These are phyloP conservation scores for Astragalus glycyphyllos DNA, from an alignment of 306 rosid genomes.

Conservation along the genomic window DNA sequence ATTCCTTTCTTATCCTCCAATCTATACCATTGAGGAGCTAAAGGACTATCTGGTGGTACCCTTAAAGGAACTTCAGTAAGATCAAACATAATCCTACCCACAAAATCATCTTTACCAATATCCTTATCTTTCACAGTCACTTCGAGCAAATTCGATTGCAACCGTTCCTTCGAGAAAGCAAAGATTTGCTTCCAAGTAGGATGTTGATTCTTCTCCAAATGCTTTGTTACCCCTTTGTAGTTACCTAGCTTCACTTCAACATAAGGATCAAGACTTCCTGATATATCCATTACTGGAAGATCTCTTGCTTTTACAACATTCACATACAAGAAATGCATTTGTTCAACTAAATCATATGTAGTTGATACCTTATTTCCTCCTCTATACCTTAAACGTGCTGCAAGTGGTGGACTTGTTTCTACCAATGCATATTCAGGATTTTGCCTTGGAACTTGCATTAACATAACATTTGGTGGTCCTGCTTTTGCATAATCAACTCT, in stretches of 20 bases:
- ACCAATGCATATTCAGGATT: constrained; percentile 78
- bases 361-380: constrained; percentile 75
- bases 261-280: constrained; percentile 95
- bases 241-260: constrained; percentile 94
- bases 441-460: constrained; percentile 67
- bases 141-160: constrained; percentile 80
- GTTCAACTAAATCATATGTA: constrained; percentile 92
- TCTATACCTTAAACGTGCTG: constrained; percentile 67
- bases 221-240: constrained; percentile 80
- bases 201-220: constrained; percentile 82
- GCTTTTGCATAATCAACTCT: constrained; percentile 72
- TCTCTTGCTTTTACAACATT: constrained; percentile 89
- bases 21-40: constrained; percentile 97
- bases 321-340: constrained; percentile 86
- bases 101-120: constrained; percentile 83
- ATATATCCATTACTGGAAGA: constrained; percentile 85
- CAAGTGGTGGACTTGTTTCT: constrained; percentile 88
- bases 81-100: constrained; percentile 70
- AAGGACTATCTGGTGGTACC: constrained; percentile 90
- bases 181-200: constrained; percentile 90
- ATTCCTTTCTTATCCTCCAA: constrained; percentile 71
- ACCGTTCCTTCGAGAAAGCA: constrained; percentile 79
- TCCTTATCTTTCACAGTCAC: constrained; percentile 88
- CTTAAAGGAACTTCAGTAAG: constrained; percentile 73
- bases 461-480: constrained; percentile 67